phyloP scores from a whole-genome alignment of 2,329 filamentous ascomycete genomes.

The Ceratocystis alfenasii region DNA sequence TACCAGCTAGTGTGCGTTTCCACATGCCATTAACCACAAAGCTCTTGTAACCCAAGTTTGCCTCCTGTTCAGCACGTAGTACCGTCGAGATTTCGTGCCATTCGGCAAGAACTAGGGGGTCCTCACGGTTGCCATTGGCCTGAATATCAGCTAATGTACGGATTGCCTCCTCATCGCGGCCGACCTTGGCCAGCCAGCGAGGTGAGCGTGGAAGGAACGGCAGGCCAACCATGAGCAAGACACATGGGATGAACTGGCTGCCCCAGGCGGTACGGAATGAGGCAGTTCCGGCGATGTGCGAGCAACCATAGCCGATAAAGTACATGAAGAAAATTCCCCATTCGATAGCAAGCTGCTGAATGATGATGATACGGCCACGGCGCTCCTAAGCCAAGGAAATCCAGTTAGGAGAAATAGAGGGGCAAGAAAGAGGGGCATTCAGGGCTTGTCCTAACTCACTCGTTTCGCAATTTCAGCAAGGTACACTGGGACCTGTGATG shows the following conservation, averaged over 20 bases:
- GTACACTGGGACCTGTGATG: slow-evolving; percentile 56
- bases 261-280: slow-evolving; percentile 56
- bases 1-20: slow-evolving; percentile 40
- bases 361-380: slow-evolving; percentile 52
- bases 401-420: not conserved
- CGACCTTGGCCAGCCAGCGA: slow-evolving; percentile 51
- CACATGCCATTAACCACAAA: slow-evolving; percentile 39
- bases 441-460: not conserved
- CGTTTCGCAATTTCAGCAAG: slow-evolving; percentile 44
- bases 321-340: slow-evolving; percentile 57
- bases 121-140: slow-evolving; percentile 40
- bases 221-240: slow-evolving; percentile 47
- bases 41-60: slow-evolving; percentile 32
- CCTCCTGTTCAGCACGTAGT: slow-evolving; percentile 28
- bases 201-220: slow-evolving; percentile 51
- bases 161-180: slow-evolving; percentile 45
- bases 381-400: slow-evolving; percentile 34
- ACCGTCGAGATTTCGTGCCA: slow-evolving; percentile 38
- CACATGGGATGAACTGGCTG: slow-evolving; percentile 49
- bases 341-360: slow-evolving; percentile 65
- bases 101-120: slow-evolving; percentile 46
- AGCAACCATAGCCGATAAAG: slow-evolving; percentile 54
- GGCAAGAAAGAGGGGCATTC: not conserved
- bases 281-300: slow-evolving; percentile 44
- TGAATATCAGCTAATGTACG: slow-evolving; percentile 46